Evolutionary conservation across 179 eudicot genomes (phyloP).

Genomic region (Beta lomatogona): DNA sequence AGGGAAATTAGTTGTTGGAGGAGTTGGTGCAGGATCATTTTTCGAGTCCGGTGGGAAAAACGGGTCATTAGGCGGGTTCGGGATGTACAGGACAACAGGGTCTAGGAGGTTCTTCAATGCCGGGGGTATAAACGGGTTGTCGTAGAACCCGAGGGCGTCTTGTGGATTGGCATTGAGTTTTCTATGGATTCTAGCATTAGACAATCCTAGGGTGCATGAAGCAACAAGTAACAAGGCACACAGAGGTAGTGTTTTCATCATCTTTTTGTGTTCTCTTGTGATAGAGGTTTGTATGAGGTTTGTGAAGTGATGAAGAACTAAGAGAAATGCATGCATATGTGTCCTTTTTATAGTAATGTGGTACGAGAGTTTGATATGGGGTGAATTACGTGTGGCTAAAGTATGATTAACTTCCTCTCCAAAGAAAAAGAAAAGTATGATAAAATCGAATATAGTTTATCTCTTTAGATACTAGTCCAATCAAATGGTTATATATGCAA

Average conservation of each 20-base stretch:
- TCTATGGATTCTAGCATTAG: not conserved
- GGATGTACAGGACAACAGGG: not conserved
- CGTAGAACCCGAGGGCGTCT: not conserved
- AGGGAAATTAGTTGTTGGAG: not conserved
- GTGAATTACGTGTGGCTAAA: too few species aligned
- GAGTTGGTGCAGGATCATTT: not conserved
- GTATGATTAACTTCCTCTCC: too few species aligned
- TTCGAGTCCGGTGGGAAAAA: constrained; percentile 1
- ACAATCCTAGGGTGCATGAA: not conserved
- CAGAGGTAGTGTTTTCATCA: not conserved
- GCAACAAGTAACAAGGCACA: not conserved
- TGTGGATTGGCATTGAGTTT: not conserved
- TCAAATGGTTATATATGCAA: too few species aligned
- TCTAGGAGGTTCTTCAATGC: not conserved
- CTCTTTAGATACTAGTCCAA: too few species aligned
- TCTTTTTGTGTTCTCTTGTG: not conserved
- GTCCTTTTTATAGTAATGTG: not conserved
- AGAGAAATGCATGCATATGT: not conserved
- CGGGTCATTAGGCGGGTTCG: constrained; percentile 5
- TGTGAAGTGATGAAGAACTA: not conserved
- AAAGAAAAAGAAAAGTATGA: too few species aligned
- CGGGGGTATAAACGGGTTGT: not conserved
- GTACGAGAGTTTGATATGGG: too few species aligned
- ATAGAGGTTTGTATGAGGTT: not conserved
- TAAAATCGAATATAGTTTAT: too few species aligned